These are phyloP conservation scores for Globisporangium recalcitrans DNA, from an alignment of 352 stramenopile genomes.

Conservation along the genomic window DNA sequence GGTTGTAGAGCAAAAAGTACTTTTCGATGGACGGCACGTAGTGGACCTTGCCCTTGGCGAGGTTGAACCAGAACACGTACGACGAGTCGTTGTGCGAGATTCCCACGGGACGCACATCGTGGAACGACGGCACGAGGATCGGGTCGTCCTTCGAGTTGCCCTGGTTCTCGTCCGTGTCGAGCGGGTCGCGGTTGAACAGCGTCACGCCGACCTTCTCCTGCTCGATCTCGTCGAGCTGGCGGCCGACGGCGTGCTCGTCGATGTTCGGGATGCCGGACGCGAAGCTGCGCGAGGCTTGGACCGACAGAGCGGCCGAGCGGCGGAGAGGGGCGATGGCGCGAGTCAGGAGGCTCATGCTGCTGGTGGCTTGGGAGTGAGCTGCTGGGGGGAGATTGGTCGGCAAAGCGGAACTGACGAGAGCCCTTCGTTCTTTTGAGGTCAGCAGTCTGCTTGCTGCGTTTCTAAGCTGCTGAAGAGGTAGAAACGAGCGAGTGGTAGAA, in stretches of 20 bases:
- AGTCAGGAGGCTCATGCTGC: conserved; percentile 41
- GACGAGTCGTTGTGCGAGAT: conserved; percentile 87
- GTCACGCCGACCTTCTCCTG: conserved; percentile 58
- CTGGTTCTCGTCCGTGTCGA: conserved; percentile 82
- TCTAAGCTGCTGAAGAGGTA: conserved; percentile 10
- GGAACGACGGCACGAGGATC: conserved; percentile 82
- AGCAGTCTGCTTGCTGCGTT: conserved; percentile 14
- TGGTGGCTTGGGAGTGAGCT: background rate
- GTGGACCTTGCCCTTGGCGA: conserved; percentile 84
- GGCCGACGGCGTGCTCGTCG: conserved; percentile 74
- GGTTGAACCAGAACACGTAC: conserved; percentile 87
- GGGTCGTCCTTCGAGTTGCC: conserved; percentile 88
- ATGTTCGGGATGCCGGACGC: conserved; percentile 69
- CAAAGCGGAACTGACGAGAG: conserved; percentile 20
- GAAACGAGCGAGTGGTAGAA: conserved; percentile 3
- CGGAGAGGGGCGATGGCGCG: conserved; percentile 51
- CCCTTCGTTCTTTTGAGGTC: conserved; percentile 20
- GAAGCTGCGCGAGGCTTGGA: conserved; percentile 49
- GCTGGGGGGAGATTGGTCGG: conserved; percentile 12
- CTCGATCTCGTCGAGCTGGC: conserved; percentile 72
- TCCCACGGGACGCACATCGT: conserved; percentile 63
- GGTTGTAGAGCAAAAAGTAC: conserved; percentile 90
- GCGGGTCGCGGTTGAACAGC: conserved; percentile 79
- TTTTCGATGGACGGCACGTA: conserved; percentile 85
- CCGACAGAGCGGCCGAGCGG: conserved; percentile 26